Percentiles rank a stretch among this genome's conserved stretches.
These are phyloP conservation scores for Cicer arietinum DNA, from an alignment of 306 rosid species.

Conservation along the genomic window DNA sequence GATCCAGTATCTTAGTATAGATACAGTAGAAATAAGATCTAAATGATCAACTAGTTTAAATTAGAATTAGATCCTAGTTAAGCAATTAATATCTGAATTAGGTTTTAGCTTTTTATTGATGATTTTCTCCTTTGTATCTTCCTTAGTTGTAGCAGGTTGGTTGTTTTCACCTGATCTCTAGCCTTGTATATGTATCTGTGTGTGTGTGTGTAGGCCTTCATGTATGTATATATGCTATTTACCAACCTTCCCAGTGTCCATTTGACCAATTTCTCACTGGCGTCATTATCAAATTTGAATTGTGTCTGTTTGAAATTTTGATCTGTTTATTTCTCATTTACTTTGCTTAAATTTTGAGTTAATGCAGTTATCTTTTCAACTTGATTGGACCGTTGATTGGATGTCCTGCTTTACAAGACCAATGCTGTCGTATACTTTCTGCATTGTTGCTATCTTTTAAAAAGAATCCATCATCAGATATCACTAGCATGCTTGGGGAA, in stretches of 20 bases:
- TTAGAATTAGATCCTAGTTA: not conserved
- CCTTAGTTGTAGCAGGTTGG: constrained; percentile 3
- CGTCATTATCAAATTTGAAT: constrained; percentile 4
- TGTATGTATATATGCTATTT: not conserved
- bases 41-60: not conserved
- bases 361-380: constrained; percentile 87
- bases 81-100: no score
- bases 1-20: not conserved
- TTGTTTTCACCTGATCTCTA: not conserved
- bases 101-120: not conserved
- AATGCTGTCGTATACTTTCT: constrained; percentile 70
- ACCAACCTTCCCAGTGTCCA: not conserved
- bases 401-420: constrained; percentile 72
- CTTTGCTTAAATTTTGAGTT: constrained; percentile 31
- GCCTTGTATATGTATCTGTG: no score
- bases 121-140: not conserved
- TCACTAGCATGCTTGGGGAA: constrained; percentile 72
- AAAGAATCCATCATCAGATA: constrained; percentile 59
- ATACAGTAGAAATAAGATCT: not conserved
- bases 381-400: constrained; percentile 75
- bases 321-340: constrained; percentile 28
- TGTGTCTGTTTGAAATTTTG: constrained; percentile 2
- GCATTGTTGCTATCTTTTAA: constrained; percentile 55
- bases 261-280: not conserved
- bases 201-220: not conserved